A percentile compares a stretch with the other conserved stretches of the same genome.
Conservation (phyloP, 176 grass and related monocot genomes). For the Areca catechu region DNA sequence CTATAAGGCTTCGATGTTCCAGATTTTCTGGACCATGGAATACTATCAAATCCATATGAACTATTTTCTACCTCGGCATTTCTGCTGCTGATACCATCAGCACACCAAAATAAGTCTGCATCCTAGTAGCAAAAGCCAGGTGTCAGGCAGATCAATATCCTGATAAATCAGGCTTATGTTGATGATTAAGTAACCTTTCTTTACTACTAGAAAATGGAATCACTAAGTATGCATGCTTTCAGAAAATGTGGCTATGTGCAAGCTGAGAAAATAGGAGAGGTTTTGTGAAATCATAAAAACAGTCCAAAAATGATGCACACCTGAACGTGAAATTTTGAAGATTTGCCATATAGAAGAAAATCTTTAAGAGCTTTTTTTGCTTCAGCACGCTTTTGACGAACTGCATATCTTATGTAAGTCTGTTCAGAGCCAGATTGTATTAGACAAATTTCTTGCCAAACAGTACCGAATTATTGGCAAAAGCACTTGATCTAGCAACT, state of each 20-base stretch:
- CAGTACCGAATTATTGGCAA: too few relatives aligned
- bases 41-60: constrained; percentile 26
- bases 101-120: constrained; percentile 36
- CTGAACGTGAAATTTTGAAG: constrained; percentile 33
- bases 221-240: too few relatives aligned
- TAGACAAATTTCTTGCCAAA: too few relatives aligned
- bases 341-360: constrained; percentile 71
- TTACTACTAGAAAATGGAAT: too few relatives aligned
- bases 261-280: too few relatives aligned
- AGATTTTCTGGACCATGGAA: constrained; percentile 36
- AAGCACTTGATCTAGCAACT: too few relatives aligned
- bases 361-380: constrained; percentile 77
- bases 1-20: constrained; percentile 34
- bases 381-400: constrained; percentile 71
- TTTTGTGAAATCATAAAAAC: too few relatives aligned
- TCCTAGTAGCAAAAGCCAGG: constrained; percentile 35
- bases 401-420: constrained; percentile 61
- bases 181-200: too few relatives aligned
- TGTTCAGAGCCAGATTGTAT: constrained; percentile 18
- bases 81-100: constrained; percentile 2
- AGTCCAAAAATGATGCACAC: constrained; percentile 10
- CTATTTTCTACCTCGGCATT: neutral
- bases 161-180: too few relatives aligned
- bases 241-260: too few relatives aligned
- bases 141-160: too few relatives aligned